Evolutionary conservation across 805 yeast genomes (phyloP).

Genomic region (Zygosaccharomyces bailii): DNA sequence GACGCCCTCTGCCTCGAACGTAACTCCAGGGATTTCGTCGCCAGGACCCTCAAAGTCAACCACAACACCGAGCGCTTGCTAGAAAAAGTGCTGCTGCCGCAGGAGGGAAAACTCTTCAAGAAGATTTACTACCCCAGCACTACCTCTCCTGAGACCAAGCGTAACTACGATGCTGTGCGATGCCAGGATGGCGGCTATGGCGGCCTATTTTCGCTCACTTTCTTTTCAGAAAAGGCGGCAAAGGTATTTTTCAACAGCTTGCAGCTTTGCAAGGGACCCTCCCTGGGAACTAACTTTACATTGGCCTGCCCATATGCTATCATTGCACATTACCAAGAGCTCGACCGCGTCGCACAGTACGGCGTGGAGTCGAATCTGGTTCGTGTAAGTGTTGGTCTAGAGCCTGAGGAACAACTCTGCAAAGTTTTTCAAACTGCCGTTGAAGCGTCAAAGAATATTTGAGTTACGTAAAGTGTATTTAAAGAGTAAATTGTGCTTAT

Average conservation of each 20-base stretch:
- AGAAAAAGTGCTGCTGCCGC: constrained; percentile 44
- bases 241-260: constrained; percentile 64
- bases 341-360: constrained; percentile 75
- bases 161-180: constrained; percentile 67
- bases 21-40: constrained; percentile 84
- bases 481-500: constrained; percentile 11
- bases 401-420: constrained; percentile 58
- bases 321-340: constrained; percentile 77
- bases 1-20: constrained; percentile 90
- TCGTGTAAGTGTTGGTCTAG: constrained; percentile 82
- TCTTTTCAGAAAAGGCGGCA: constrained; percentile 62
- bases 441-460: constrained; percentile 24
- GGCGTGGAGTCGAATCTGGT: constrained; percentile 78
- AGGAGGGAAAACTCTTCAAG: constrained; percentile 48
- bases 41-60: constrained; percentile 54
- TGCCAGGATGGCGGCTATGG: constrained; percentile 82
- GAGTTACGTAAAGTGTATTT: constrained; percentile 14
- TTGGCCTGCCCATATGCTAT: constrained; percentile 87
- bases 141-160: constrained; percentile 43
- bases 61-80: constrained; percentile 53
- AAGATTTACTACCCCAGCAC: constrained; percentile 70
- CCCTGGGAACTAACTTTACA: constrained; percentile 79
- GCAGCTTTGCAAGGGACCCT: constrained; percentile 65
- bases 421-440: constrained; percentile 51
- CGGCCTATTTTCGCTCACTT: constrained; percentile 73